phyloP scores from a whole-genome alignment of 208 protist genomes.

The Tritrichomonas musculus region DNA sequence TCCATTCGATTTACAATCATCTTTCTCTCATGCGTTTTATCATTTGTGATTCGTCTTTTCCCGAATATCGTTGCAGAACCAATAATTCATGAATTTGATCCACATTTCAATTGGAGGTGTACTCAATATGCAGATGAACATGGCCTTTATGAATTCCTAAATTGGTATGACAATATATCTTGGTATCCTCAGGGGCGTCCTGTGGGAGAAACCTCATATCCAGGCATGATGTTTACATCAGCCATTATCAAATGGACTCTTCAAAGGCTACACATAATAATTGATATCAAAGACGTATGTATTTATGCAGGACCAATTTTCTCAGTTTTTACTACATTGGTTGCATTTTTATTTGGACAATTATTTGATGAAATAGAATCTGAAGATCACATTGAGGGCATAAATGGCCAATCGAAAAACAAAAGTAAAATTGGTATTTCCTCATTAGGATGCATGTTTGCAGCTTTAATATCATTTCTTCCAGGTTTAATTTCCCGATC shows the following conservation, averaged over 20 bases:
- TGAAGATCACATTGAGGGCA: no score
- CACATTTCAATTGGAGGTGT: constrained; percentile 66
- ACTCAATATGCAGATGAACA: constrained; percentile 69
- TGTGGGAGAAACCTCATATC: constrained; percentile 91
- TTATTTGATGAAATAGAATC: no score
- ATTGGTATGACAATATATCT: constrained; percentile 92
- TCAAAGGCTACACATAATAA: constrained; percentile 64
- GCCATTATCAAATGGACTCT: constrained; percentile 69
- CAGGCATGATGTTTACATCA: constrained; percentile 86
- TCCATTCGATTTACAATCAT: no score
- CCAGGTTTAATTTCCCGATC: constrained; percentile 72
- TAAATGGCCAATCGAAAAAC: no score
- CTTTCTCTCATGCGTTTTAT: no score
- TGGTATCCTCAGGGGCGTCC: constrained; percentile 94
- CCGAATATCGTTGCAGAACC: constrained; percentile 43
- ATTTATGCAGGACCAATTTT: constrained; percentile 58
- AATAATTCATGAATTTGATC: constrained; percentile 53
- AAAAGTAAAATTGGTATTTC: no score
- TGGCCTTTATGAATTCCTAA: constrained; percentile 84
- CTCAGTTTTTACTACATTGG: background rate
- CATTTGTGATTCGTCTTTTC: constrained; percentile 45
- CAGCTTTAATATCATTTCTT: background rate
- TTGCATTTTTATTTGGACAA: background rate
- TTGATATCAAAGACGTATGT: constrained; percentile 86
- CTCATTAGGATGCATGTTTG: background rate